phyloP scores from a whole-genome alignment of 768 basidiomycete species.

The Suillus fuscotomentosus region DNA sequence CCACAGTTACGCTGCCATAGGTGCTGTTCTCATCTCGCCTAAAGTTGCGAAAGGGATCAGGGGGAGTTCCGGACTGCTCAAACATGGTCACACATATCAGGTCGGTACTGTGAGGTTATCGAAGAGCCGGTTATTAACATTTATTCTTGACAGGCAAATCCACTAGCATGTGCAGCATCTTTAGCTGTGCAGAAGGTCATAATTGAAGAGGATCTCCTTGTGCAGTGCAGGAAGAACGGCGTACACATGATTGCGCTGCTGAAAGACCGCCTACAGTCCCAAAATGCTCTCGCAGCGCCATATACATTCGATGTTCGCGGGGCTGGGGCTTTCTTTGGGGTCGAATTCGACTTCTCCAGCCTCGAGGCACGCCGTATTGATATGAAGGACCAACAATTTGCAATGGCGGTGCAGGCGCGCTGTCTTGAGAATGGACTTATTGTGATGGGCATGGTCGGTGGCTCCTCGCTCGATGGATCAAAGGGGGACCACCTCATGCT shows the following conservation, averaged over 20 bases:
- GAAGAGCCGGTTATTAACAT: conserved; percentile 3
- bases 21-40: conserved; percentile 75
- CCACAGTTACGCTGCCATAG: conserved; percentile 74
- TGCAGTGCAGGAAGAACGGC: conserved; percentile 59
- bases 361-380: conserved; percentile 42
- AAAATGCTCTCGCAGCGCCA: conserved; percentile 58
- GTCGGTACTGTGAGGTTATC: conserved; percentile 27
- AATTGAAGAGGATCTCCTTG: conserved; percentile 64
- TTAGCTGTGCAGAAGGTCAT: conserved; percentile 82
- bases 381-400: conserved; percentile 57
- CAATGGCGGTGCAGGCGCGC: conserved; percentile 67
- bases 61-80: conserved; percentile 68
- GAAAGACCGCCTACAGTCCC: conserved; percentile 48
- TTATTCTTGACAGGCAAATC: conserved; percentile 52
- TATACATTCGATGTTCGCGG: conserved; percentile 82
- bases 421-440: conserved; percentile 67
- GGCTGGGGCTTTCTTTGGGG: conserved; percentile 78
- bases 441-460: conserved; percentile 73
- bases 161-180: conserved; percentile 74
- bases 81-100: conserved; percentile 88
- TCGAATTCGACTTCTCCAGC: conserved; percentile 74
- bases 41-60: conserved; percentile 69
- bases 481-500: conserved; percentile 74
- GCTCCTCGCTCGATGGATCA: conserved; percentile 64
- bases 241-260: conserved; percentile 59